Base-by-base conservation (phyloP, 169 alveolate genomes). In the Plasmodium ovale region DNA sequence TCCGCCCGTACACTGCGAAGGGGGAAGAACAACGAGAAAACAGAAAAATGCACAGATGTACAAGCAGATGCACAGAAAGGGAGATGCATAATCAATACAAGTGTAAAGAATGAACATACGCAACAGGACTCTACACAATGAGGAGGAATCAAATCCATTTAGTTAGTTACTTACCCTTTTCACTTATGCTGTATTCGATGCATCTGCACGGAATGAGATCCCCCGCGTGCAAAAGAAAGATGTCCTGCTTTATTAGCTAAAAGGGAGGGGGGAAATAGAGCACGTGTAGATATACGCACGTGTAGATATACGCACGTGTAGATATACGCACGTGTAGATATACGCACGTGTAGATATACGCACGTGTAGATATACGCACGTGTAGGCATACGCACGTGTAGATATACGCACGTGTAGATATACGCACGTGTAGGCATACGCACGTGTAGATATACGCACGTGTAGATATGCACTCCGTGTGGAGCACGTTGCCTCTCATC, bases 241-340 rank as follows among this genome's bases (percentile, higher is more conserved):
- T 23, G 42, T 77, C 88, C 73, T 77, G 64, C 64, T 77, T 60
- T 65, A 77, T 77, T 19, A 77, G 88, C 88, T 77, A 42, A 33
- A 10, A 44, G 10, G 16, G 42, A 51, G 33, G 39, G 56, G 37
- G 21, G 35, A 60, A 2, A 51, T 4, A 21, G 14, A n/a, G n/a
- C n/a, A n/a, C n/a, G n/a, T n/a, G n/a, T 2, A 31, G 9, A 60
- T 21, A n/a, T 29, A 29, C 3, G 49, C 12, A 33, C 53, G 14
- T 0, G n/a, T 69, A 69, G 10, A 9, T 69, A 29, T 21, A 21
- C 5, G 42, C 5, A 16, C 44, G 19, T 6, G 19, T 69, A 70
- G 9, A n/a, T 54, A 35, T 27, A 10, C n/a, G n/a, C 27, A n/a
- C 37, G 47, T 33, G 33, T 44, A 16, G 31, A 33, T 44, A 19